These are phyloP conservation scores for Suillus discolor DNA, from an alignment of 768 basidiomycete genomes.

Conservation along the genomic window DNA sequence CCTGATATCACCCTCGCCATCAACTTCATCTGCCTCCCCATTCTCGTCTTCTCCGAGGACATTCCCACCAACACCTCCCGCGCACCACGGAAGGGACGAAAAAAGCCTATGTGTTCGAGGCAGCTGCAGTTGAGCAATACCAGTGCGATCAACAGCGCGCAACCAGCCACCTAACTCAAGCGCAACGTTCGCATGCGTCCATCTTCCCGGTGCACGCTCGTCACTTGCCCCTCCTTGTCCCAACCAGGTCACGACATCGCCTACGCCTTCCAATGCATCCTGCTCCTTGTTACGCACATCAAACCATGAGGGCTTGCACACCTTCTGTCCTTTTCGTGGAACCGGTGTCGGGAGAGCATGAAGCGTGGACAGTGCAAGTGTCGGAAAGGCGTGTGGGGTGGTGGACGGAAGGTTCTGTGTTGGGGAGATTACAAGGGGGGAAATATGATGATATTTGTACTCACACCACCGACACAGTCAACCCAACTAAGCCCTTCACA, in stretches of 20 bases:
- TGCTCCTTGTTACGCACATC: conserved; percentile 57
- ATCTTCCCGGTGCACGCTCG: conserved; percentile 38
- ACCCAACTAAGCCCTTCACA: conserved; percentile 78
- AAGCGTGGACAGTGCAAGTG: conserved; percentile 80
- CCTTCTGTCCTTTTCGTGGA: conserved; percentile 72
- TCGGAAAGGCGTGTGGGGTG: conserved; percentile 81
- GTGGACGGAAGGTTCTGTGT: conserved; percentile 67
- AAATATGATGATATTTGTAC: conserved; percentile 18
- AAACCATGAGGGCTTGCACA: conserved; percentile 89
- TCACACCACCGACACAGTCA: conserved; percentile 66
- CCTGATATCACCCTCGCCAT: conserved; percentile 32
- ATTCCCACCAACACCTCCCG: conserved; percentile 24
- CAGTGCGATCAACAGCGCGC: conserved; percentile 43
- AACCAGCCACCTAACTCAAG: conserved; percentile 63
- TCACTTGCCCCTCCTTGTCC: conserved; percentile 26
- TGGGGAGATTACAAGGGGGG: background rate
- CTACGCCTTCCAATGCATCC: conserved; percentile 61
- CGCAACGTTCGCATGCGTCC: conserved; percentile 54
- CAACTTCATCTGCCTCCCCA: conserved; percentile 27
- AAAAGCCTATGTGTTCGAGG: conserved; percentile 49
- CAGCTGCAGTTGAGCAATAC: conserved; percentile 1
- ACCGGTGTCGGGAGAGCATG: conserved; percentile 90
- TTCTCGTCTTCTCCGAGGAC: conserved; percentile 33
- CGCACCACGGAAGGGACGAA: conserved; percentile 51
- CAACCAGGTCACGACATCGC: conserved; percentile 61